Base-by-base conservation (phyloP, 1,284 basidiomycete genomes). In the Vanrija humicola region DNA sequence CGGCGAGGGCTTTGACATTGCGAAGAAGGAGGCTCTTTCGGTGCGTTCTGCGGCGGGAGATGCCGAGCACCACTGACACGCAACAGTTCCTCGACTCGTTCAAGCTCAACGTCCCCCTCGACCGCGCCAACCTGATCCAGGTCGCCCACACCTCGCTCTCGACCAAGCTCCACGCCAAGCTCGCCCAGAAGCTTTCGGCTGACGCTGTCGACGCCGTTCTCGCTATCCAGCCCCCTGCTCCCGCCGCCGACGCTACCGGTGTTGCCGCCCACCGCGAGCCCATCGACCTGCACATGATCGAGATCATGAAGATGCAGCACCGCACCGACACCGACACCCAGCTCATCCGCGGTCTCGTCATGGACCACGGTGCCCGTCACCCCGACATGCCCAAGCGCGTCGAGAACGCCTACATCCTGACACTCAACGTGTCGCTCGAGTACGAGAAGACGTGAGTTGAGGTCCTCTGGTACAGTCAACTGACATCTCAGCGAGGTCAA, bases 301-400 rank as follows among this genome's bases (percentile, higher is more conserved):
- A 99, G 78, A 87, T 98, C 67, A 98, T 98, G 95, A 98, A 98
- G 82, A 99, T 99, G 96, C 95, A 98, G 77, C 96, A 99, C 80
- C 88, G 93, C 71, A 94, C 89, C 50, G 93, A 96, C 57, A 93
- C 91, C 44, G 96, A 99, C 78, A 98, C 96, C n/a, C 89, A 96
- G 75, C 85, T 99, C 49, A 82, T 99, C 66, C 88, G 90, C 65
- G 96, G 96, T 50, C 82, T 98, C 55, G 96, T 99, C 46, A 82
- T 99, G 68, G 82, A 83, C 66, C 75, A 99, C 74, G 96, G 96
- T 64, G 93, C 91, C 47, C 82, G 96, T 64, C 96, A 99, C 79
- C 94, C 95, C 5, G 96, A 98, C 78, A 98, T 98, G 96, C 94
- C 96, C 46, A 98, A 95, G 81, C 86, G 93, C 63, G 85, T 98